Evolutionary conservation across 2,329 filamentous ascomycete genomes (phyloP), one percentile per base, ranked within the genome.

Genomic region (Corniculantispora saksenae): DNA sequence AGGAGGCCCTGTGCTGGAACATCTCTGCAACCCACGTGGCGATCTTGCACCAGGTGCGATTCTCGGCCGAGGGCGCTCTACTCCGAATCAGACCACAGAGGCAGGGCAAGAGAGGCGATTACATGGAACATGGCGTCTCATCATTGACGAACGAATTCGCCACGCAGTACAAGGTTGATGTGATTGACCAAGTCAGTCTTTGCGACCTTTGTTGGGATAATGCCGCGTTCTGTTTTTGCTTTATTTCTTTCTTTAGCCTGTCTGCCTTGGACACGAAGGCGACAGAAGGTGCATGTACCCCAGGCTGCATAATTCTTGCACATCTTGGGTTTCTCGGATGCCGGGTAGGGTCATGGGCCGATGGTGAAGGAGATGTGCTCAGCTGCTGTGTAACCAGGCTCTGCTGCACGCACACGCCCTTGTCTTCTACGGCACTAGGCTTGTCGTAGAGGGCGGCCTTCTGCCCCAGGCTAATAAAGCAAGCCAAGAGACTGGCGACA

Each of bases 1-100:
- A 27, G 27, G 47, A 50, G 47, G 25, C 25, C 27, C 23, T 15
- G 8, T n/a, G 27, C 19, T 32, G 43, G 43, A 48, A 50, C 58
- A 51, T 61, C 58, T 61, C 58, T 51, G 21, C 58, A 61, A 62
- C 53, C 60, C 60, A 62, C 60, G 60, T 62, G 60, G 60, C 60
- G 50, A 62, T 62, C 60, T 45, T 45, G 50, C 48, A 51, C 60
- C 38, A 29, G 23, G 19, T 43, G 21, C 58, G 47, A 53, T 62
- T 45, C n/a, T 62, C 60, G 50, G 60, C 60, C 60, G 60, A 62
- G 45, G 60, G 1, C 38, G 43, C 35, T 19, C 25, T 21, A n/a
- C 21, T 62, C 50, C 50, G 35, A 55, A 35, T 47, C 50, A 53
- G n/a, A n/a, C n/a, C n/a, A 13, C 17, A 4, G 45, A 27, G 35